These are phyloP conservation scores for Coemansia sp. DNA, from an alignment of 192 early-diverging fungal genomes.

Conservation along the genomic window DNA sequence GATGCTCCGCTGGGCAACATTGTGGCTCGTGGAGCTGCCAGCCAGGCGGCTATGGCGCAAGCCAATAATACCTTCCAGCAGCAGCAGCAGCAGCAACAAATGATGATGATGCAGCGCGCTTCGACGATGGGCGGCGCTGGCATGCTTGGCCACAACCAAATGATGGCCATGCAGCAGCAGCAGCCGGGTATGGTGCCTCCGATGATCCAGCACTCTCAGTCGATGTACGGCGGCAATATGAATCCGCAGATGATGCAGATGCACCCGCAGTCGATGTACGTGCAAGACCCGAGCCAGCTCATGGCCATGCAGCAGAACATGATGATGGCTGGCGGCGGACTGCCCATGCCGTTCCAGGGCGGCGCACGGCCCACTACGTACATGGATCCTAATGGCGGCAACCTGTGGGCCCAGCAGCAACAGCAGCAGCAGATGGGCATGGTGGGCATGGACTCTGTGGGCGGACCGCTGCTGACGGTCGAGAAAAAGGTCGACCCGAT, in stretches of 20 bases:
- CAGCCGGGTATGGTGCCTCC: conserved; percentile 24
- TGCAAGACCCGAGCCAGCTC: conserved; percentile 39
- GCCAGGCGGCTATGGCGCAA: conserved; percentile 9
- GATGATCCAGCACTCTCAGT: conserved; percentile 33
- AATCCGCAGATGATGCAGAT: conserved; percentile 37
- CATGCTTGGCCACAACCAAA: conserved; percentile 17
- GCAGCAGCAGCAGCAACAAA: conserved; percentile 28
- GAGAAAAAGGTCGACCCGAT: conserved; percentile 57
- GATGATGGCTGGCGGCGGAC: conserved; percentile 30
- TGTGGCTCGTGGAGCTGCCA: conserved; percentile 27
- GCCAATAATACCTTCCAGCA: conserved; percentile 16
- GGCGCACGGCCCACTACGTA: conserved; percentile 39
- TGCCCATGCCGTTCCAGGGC: conserved; percentile 45
- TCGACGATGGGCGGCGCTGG: conserved; percentile 26
- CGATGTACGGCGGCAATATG: conserved; percentile 34
- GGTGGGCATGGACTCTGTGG: conserved; percentile 39
- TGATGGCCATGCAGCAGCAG: conserved; percentile 39
- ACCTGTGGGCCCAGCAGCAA: conserved; percentile 54
- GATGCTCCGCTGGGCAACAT: conserved; percentile 48
- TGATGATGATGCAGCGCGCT: conserved; percentile 45
- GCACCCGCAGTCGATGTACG: conserved; percentile 46
- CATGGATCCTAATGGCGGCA: conserved; percentile 35
- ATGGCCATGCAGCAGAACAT: conserved; percentile 27
- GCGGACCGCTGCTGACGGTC: conserved; percentile 55
- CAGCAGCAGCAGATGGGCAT: conserved; percentile 35